Percentiles rank a stretch among this genome's conserved stretches.
Evolutionary conservation across 257 asterid species (phyloP).

Genomic region (Ilex asprella): DNA sequence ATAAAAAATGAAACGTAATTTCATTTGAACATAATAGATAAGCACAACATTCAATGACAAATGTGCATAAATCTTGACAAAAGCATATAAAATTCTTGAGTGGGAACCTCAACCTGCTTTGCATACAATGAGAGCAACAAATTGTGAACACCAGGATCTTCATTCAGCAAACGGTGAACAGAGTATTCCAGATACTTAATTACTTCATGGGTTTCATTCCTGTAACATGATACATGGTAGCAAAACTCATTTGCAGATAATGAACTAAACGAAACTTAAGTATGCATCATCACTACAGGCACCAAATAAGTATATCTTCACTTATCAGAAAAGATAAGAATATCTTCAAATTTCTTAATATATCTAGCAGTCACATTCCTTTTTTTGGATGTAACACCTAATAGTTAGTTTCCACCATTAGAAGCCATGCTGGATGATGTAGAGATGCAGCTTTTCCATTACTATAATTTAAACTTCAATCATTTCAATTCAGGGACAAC

Average conservation of each 20-base stretch:
- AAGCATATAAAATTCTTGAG: neutral
- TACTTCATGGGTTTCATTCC: slow-evolving; percentile 98
- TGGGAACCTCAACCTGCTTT: slow-evolving; percentile 61
- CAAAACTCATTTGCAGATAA: neutral
- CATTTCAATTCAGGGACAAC: too few species aligned
- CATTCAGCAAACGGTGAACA: slow-evolving; percentile 90
- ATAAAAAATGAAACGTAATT: neutral
- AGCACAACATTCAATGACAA: slow-evolving; percentile 8
- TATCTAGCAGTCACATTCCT: too few species aligned
- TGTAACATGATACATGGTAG: slow-evolving; percentile 25
- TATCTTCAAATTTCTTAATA: too few species aligned
- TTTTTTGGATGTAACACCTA: too few species aligned
- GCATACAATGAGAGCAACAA: slow-evolving; percentile 81
- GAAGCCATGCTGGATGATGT: too few species aligned
- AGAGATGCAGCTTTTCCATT: too few species aligned
- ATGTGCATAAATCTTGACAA: neutral
- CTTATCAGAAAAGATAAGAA: neutral
- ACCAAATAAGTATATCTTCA: neutral
- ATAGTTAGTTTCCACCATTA: too few species aligned
- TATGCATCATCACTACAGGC: neutral
- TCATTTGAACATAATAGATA: neutral
- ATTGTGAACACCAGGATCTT: slow-evolving; percentile 95
- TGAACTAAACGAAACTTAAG: too few species aligned
- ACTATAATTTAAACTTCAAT: too few species aligned
- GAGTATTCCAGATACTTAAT: slow-evolving; percentile 91